Evolutionary conservation across 1,284 basidiomycete genomes (phyloP), one percentile per base, ranked within the genome.

Genomic region (Porodaedalea pini): DNA sequence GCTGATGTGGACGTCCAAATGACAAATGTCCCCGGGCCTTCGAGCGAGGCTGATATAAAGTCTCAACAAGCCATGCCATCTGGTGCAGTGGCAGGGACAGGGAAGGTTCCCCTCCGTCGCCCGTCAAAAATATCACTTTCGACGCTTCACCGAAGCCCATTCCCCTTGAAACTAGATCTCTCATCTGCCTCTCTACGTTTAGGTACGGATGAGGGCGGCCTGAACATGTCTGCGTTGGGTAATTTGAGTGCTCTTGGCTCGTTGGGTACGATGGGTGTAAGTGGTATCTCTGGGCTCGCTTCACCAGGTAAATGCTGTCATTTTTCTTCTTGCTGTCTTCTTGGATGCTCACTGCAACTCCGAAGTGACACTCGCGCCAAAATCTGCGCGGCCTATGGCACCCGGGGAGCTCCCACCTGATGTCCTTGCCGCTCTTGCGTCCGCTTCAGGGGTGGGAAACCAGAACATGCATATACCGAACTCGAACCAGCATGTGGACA

Each of bases 41-140:
- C 27, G 4, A 34, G 29, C 19, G 55, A 49, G 13, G 36, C n/a
- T n/a, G n/a, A 17, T 19, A 23, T 15, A 8, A 50, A 56, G 19
- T 19, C 47, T 13, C 56, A 47, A 49, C 36, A 57, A 41, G n/a
- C 21, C 21, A 23, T 43, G 10, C 51, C 56, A 7, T 59, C 45
- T 45, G 62, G 25, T 48, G 57, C 51, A 34, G 66, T 45, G 23
- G 43, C 43, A 51, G 70, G 44, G 25, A 54, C 53, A 41, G 51
- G 57, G 23, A 45, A 59, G 56, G 52, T 55, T 29, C 54, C 63
- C 25, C 44, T 61, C 23, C 80, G 89, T 39, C 80, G 88, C 13
- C 81, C 78, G 52, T 90, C 88, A 7, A 80, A 85, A 13, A 87
- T 91, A 36, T 88, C 88, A 2, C 76, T 90, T 32, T 89, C 86